phyloP scores from a whole-genome alignment of 352 stramenopile genomes.

The Saprolegnia diclina region DNA sequence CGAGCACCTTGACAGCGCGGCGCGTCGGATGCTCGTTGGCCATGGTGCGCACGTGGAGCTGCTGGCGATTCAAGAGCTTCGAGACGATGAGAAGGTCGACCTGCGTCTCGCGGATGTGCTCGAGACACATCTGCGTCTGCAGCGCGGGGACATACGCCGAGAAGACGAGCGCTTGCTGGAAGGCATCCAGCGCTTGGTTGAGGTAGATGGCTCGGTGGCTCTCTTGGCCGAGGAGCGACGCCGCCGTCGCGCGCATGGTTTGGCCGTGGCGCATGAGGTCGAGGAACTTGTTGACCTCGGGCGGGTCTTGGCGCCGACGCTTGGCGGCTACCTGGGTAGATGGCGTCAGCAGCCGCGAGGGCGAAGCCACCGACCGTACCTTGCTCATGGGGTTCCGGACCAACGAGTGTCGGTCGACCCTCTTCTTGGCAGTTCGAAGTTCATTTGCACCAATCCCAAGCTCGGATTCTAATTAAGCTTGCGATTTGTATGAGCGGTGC shows the following conservation, averaged over 20 bases:
- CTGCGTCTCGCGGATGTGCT: slow-evolving; percentile 25
- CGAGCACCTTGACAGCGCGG: neutral
- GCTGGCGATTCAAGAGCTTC: neutral
- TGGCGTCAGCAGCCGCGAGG: neutral
- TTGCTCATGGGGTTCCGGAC: neutral
- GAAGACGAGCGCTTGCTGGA: slow-evolving; percentile 15
- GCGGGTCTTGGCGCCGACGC: neutral
- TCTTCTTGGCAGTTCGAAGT: slow-evolving; percentile 7
- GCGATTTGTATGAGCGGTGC: no score
- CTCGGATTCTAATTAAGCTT: no score
- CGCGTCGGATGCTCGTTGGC: neutral
- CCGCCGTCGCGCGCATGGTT: neutral
- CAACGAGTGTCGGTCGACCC: neutral
- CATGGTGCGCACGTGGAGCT: neutral
- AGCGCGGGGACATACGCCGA: neutral
- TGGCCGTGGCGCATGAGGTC: slow-evolving; percentile 18
- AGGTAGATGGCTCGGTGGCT: slow-evolving; percentile 12
- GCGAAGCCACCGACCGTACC: neutral
- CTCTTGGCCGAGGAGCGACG: neutral
- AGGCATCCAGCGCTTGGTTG: slow-evolving; percentile 18
- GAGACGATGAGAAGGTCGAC: slow-evolving; percentile 19
- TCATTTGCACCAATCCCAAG: slow-evolving; percentile 29
- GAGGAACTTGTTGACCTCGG: neutral
- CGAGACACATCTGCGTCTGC: neutral
- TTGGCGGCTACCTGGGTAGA: neutral